Conservation (phyloP, 805 yeast species). For the Myxozyma udenii region DNA sequence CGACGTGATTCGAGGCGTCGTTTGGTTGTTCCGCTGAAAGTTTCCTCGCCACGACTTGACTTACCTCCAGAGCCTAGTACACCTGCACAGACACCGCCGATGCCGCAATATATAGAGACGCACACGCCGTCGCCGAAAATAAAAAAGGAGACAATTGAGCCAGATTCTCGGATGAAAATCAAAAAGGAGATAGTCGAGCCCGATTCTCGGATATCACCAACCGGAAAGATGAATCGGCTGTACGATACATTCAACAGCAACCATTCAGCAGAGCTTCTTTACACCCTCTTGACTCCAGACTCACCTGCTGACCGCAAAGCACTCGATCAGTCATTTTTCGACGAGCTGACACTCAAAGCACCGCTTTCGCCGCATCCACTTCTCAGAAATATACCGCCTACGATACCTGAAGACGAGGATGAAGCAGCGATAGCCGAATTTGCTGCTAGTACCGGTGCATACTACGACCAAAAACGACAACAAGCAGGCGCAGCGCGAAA, state of each 20-base stretch:
- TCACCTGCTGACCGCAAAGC: too few relatives aligned
- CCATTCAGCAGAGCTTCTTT: neutral
- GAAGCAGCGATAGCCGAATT: neutral
- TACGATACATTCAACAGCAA: conserved; percentile 4
- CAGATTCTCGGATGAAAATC: neutral
- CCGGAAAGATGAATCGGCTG: neutral
- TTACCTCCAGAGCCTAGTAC: neutral
- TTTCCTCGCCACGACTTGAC: neutral
- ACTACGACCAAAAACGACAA: too few relatives aligned
- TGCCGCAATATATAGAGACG: neutral
- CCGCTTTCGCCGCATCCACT: neutral
- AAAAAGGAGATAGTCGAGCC: neutral
- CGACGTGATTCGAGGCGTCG: too few relatives aligned
- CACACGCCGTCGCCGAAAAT: neutral
- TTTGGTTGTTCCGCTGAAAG: neutral
- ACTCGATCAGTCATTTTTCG: too few relatives aligned
- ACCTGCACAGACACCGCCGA: neutral
- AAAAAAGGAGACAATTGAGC: neutral
- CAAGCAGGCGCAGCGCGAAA: too few relatives aligned
- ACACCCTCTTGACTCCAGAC: neutral
- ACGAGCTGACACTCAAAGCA: neutral
- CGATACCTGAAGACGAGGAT: conserved; percentile 8
- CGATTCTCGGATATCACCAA: neutral
- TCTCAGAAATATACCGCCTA: neutral
- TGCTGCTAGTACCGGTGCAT: neutral